phyloP scores from a whole-genome alignment of 345 rosid species.

The Aquilaria malaccensis region DNA sequence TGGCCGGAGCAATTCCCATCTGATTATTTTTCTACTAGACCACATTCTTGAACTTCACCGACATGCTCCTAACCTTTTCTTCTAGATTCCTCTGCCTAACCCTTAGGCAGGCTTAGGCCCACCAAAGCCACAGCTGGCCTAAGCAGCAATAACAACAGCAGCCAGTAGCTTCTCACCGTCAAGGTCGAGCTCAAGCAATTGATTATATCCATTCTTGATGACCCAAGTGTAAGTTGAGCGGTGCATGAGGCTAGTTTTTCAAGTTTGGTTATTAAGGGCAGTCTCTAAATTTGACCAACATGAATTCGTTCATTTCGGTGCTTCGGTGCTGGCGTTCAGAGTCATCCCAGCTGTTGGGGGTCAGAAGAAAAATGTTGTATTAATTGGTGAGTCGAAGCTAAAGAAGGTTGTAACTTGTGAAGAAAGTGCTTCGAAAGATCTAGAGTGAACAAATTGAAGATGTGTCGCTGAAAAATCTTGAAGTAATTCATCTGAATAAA shows the following conservation, averaged over 20 bases:
- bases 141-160: slow-evolving; percentile 63
- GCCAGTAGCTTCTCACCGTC: slow-evolving; percentile 83
- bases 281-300: slow-evolving; percentile 40
- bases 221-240: slow-evolving; percentile 93
- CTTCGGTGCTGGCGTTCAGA: slow-evolving; percentile 71
- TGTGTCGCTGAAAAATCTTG: slow-evolving; percentile 43
- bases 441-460: slow-evolving; percentile 52
- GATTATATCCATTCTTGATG: slow-evolving; percentile 91
- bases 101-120: slow-evolving; percentile 93
- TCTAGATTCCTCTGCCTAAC: slow-evolving; percentile 92
- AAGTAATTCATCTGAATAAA: slow-evolving; percentile 57
- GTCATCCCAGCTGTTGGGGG: slow-evolving; percentile 28
- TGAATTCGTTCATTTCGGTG: slow-evolving; percentile 29
- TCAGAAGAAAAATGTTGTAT: slow-evolving; percentile 74
- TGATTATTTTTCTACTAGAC: slow-evolving; percentile 32
- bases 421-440: slow-evolving; percentile 54
- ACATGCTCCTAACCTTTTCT: slow-evolving; percentile 68
- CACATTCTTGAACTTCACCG: slow-evolving; percentile 89
- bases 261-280: slow-evolving; percentile 90
- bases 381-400: slow-evolving; percentile 85
- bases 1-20: no score
- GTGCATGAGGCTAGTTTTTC: slow-evolving; percentile 99
- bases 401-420: slow-evolving; percentile 36
- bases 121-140: slow-evolving; percentile 95
- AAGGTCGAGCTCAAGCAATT: slow-evolving; percentile 97